Conservation (phyloP, 139 green algal genomes). For the Astrephomene gubernaculifera region DNA sequence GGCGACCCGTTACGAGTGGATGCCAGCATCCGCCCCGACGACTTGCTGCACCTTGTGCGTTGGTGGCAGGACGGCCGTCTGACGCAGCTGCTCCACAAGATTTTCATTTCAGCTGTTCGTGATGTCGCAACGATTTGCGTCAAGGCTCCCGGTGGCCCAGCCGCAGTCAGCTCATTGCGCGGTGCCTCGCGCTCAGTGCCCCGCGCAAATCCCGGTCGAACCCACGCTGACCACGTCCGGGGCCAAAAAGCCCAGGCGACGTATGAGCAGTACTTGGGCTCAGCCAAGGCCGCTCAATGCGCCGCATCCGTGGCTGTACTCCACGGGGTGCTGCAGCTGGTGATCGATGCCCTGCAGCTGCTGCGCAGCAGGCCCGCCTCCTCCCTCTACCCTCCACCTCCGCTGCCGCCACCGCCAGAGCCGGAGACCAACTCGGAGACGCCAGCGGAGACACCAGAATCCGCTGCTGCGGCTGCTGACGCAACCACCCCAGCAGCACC, state of each 20-base stretch:
- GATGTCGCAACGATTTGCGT: constrained; percentile 8
- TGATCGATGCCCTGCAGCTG: constrained; percentile 32
- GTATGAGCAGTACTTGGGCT: neutral
- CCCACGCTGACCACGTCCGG: neutral
- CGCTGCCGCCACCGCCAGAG: constrained; percentile 21
- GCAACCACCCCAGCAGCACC: too few species aligned
- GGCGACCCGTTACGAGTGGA: constrained; percentile 22
- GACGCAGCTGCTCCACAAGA: neutral
- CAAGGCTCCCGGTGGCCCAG: constrained; percentile 1
- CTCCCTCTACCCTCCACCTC: constrained; percentile 12
- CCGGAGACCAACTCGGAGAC: too few species aligned
- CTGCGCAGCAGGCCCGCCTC: neutral
- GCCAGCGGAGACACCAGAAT: too few species aligned
- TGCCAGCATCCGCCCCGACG: neutral
- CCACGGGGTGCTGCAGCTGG: constrained; percentile 28
- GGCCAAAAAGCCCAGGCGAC: neutral
- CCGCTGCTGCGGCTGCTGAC: too few species aligned
- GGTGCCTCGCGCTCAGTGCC: too few species aligned
- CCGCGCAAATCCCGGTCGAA: neutral
- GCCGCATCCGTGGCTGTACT: constrained; percentile 1
- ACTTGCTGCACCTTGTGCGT: neutral
- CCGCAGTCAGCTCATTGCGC: neutral
- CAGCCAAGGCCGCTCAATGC: neutral
- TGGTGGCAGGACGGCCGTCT: constrained; percentile 8
- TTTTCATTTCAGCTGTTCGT: neutral